Evolutionary conservation across 2,329 filamentous ascomycete species (phyloP), one percentile per base, ranked within the genome.

Genomic region (Cordyceps fumosorosea): DNA sequence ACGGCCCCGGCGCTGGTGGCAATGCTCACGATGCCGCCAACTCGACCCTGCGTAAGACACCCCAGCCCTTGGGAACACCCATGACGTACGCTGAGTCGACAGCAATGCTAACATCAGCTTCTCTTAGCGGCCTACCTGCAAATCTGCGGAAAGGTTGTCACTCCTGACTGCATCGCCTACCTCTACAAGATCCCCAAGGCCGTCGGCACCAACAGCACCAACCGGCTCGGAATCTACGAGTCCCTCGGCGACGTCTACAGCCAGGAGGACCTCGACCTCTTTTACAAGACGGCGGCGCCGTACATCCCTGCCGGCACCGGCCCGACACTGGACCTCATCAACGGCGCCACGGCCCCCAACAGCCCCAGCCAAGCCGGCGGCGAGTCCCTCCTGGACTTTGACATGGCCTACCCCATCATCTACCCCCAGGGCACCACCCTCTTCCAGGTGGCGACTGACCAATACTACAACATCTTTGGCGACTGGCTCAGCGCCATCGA

Each of bases 371-470:
- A 64, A 8, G 69, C 69, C 16, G 70, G 70, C 24, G 77, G 77
- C 51, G 83, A 86, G 71, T 80, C 80, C 1, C 72, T 80, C 45
- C 75, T 86, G 14, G 83, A 86, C 66, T 74, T 86, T 3, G 73
- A 84, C 64, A 66, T 64, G 50, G 80, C 80, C 59, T 83, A 81
- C 70, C 70, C 80, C 8, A 72, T 85, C 44, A 76, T 83, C 42
- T 79, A 77, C 63, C 83, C 81, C 1, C 81, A 85, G 66, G 72
- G 75, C 11, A 75, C 80, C 26, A 78, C 78, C 34, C 69, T 84
- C 24, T 82, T 79, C 69, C 78, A 81, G 66, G 71, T 73, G 2
- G 72, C 73, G 26, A 71, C 77, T 55, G 65, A 71, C 37, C 65
- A 70, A 11, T 65, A 70, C 48, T 76, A 77, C 51, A 78, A 73